Evolutionary conservation across 169 alveolate species (phyloP).

Genomic region (Cryptosporidium ubiquitum): DNA sequence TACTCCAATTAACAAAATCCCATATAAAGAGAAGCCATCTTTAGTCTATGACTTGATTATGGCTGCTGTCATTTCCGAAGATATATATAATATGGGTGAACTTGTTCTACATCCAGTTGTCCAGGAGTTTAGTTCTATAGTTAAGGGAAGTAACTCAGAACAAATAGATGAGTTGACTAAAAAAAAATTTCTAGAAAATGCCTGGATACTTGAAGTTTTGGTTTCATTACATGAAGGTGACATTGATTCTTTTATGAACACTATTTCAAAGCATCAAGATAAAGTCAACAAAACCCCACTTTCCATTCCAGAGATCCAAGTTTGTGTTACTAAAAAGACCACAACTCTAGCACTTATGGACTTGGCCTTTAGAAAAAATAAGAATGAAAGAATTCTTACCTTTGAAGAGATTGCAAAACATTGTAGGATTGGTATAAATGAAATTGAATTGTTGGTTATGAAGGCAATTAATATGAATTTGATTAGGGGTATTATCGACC

Average conservation of each 20-base stretch:
- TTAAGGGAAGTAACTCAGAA: slow-evolving; percentile 5
- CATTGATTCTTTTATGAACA: slow-evolving; percentile 7
- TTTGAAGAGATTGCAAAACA: slow-evolving; percentile 63
- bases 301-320: slow-evolving; percentile 20
- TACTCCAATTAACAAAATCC: slow-evolving; percentile 54
- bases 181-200: background rate
- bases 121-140: slow-evolving; percentile 56
- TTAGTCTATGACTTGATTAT: slow-evolving; percentile 48
- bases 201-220: slow-evolving; percentile 52
- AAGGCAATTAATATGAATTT: slow-evolving; percentile 84
- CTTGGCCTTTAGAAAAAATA: slow-evolving; percentile 46
- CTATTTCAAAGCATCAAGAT: slow-evolving; percentile 32
- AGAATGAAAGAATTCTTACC: slow-evolving; percentile 32
- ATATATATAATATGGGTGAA: slow-evolving; percentile 61
- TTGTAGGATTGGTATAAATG: slow-evolving; percentile 62
- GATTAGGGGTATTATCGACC: slow-evolving; percentile 83
- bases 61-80: slow-evolving; percentile 63
- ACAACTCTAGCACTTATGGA: slow-evolving; percentile 69
- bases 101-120: slow-evolving; percentile 61
- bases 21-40: slow-evolving; percentile 23
- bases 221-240: slow-evolving; percentile 72
- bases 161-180: background rate
- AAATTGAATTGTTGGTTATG: slow-evolving; percentile 84
- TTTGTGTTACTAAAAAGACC: slow-evolving; percentile 40
- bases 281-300: slow-evolving; percentile 23